Conservation (phyloP, 192 early-diverging fungal genomes). For the Linnemannia hyalina region DNA sequence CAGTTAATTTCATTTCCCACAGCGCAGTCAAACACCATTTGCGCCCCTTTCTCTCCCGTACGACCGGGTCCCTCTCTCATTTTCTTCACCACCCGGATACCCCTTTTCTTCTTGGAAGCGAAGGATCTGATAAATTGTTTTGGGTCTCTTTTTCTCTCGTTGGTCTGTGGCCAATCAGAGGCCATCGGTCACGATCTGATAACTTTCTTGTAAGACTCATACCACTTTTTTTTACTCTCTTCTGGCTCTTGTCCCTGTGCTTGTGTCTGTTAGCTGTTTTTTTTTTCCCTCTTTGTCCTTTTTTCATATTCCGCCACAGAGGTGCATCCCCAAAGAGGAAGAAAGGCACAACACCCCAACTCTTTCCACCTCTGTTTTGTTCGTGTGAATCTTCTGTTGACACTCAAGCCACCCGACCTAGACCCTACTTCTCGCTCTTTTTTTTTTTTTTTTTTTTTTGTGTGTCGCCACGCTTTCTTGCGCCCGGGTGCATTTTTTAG, state of each 20-base stretch:
- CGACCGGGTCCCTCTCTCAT: neutral
- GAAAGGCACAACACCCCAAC: neutral
- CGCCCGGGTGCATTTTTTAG: neutral
- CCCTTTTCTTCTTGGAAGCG: neutral
- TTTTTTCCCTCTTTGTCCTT: neutral
- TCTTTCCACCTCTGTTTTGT: neutral
- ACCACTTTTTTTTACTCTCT: too few species aligned
- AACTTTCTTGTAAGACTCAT: neutral
- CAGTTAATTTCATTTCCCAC: constrained; percentile 1
- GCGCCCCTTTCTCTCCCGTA: neutral
- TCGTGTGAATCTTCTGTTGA: neutral
- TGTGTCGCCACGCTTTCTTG: neutral
- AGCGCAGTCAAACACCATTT: constrained; percentile 6
- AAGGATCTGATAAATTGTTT: neutral
- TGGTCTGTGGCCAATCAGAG: neutral
- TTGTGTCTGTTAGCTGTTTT: too few species aligned
- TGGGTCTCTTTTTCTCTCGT: neutral
- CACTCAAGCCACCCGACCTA: neutral
- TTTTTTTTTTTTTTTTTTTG: neutral
- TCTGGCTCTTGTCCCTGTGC: neutral
- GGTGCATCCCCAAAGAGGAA: neutral
- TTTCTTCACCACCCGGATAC: neutral
- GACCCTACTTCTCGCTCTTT: neutral
- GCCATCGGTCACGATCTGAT: neutral
- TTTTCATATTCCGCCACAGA: neutral